phyloP scores from a whole-genome alignment of 805 yeast species.

The Tetrapisispora iriomotensis region DNA sequence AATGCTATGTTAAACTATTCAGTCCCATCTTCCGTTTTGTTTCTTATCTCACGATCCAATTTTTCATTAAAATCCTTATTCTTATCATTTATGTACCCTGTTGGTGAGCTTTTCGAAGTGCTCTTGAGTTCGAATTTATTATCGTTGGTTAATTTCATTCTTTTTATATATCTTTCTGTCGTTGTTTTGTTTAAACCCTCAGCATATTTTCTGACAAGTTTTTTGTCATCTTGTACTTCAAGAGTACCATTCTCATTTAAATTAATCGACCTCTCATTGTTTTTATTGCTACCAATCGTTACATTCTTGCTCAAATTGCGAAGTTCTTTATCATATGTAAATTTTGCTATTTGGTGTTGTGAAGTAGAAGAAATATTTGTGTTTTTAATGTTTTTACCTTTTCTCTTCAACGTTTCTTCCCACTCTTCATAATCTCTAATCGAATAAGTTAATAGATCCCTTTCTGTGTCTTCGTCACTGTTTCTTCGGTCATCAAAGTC shows the following conservation, averaged over 20 bases:
- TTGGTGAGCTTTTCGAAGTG: background rate
- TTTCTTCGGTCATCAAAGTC: conserved; percentile 1
- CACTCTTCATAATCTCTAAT: conserved; percentile 22
- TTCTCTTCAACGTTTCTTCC: conserved; percentile 8
- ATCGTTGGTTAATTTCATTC: conserved; percentile 3
- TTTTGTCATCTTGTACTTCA: conserved; percentile 12
- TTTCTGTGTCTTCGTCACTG: background rate
- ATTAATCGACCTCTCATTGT: background rate
- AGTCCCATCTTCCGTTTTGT: background rate
- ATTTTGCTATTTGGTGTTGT: conserved; percentile 18
- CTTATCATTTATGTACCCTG: conserved; percentile 23
- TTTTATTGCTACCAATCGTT: no score
- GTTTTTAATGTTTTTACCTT: conserved; percentile 4
- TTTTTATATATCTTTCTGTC: conserved; percentile 12
- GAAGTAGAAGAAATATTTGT: conserved; percentile 1
- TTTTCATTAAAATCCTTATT: conserved; percentile 26
- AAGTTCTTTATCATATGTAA: conserved; percentile 25
- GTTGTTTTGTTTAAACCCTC: conserved; percentile 13
- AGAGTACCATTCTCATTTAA: conserved; percentile 7
- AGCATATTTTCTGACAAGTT: conserved; percentile 14
- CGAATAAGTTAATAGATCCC: conserved; percentile 13
- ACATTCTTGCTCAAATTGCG: conserved; percentile 5
- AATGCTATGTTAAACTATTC: background rate
- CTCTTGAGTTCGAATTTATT: background rate
- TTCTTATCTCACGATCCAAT: conserved; percentile 15